Percentiles rank a stretch among this genome's conserved stretches.
phyloP scores from a whole-genome alignment of 108 stramenopile genomes.

The Cyclotella choctawhatcheeana region DNA sequence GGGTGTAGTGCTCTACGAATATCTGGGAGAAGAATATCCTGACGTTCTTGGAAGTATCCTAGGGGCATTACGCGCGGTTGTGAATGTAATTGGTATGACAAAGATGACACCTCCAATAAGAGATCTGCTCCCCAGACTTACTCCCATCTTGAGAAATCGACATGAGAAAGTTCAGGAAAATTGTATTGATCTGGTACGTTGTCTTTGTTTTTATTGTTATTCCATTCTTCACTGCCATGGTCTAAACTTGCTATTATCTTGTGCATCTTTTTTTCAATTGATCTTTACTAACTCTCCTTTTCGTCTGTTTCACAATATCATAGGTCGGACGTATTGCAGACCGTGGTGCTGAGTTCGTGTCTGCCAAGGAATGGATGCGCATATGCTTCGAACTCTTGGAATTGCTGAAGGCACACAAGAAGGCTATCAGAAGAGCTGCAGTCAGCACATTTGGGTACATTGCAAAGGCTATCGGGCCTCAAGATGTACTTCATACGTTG shows the following conservation, averaged over 20 bases:
- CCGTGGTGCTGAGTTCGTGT: constrained; percentile 96
- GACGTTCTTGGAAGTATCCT: constrained; percentile 97
- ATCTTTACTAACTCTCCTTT: constrained; percentile 57
- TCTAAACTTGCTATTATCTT: constrained; percentile 18
- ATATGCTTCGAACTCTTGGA: constrained; percentile 99
- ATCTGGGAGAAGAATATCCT: constrained; percentile 99
- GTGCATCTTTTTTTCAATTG: constrained; percentile 8
- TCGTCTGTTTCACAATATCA: background rate
- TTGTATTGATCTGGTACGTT: constrained; percentile 90
- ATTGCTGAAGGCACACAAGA: constrained; percentile 98
- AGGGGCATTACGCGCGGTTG: constrained; percentile 94
- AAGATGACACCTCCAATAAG: constrained; percentile 98
- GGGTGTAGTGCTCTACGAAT: constrained; percentile 98
- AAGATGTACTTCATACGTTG: constrained; percentile 97
- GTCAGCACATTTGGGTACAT: constrained; percentile 99
- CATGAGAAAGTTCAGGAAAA: constrained; percentile 99
- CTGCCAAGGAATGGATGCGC: constrained; percentile 99
- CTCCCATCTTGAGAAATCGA: constrained; percentile 98
- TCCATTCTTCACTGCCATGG: background rate
- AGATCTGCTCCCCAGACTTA: constrained; percentile 96
- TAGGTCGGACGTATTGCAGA: constrained; percentile 97
- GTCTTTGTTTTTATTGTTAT: constrained; percentile 3
- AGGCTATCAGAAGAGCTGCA: constrained; percentile 96
- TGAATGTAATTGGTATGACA: constrained; percentile 98
- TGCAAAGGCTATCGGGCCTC: constrained; percentile 98